Percentiles rank a stretch among this genome's conserved stretches.
Evolutionary conservation across 768 basidiomycete species (phyloP).

Genomic region (Tulasnella sp.): DNA sequence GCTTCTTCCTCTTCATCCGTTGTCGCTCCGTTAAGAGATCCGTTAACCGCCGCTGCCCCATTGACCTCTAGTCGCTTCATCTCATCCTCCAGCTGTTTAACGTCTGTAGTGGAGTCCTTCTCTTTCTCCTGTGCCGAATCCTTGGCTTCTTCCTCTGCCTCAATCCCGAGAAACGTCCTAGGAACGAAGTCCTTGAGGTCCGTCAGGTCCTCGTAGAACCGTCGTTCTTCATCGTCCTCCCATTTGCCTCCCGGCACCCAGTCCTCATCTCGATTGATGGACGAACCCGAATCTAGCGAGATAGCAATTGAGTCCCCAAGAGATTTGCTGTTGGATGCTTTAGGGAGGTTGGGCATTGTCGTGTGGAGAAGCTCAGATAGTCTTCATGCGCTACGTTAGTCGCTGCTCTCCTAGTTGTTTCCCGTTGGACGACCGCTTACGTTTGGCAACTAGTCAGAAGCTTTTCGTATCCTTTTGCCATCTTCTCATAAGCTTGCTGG

Average conservation of each 20-base stretch:
- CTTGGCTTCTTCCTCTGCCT: conserved; percentile 24
- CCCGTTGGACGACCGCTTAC: conserved; percentile 44
- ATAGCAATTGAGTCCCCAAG: conserved; percentile 59
- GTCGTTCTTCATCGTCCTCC: conserved; percentile 95
- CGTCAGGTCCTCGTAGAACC: conserved; percentile 87
- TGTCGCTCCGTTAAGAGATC: conserved; percentile 19
- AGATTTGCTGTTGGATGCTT: conserved; percentile 63
- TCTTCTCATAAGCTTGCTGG: conserved; percentile 97
- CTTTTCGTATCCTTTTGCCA: conserved; percentile 94
- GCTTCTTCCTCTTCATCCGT: conserved; percentile 30
- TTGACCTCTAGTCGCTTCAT: conserved; percentile 40
- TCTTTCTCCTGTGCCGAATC: conserved; percentile 34
- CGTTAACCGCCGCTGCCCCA: conserved; percentile 16
- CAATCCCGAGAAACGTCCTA: conserved; percentile 71
- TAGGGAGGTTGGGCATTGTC: conserved; percentile 74
- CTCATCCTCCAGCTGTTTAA: conserved; percentile 69
- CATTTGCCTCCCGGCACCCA: conserved; percentile 68
- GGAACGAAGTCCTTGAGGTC: conserved; percentile 92
- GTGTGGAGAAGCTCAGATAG: conserved; percentile 87
- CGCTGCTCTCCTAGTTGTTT: background rate
- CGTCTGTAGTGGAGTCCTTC: conserved; percentile 48
- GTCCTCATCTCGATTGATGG: conserved; percentile 56
- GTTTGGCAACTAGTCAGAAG: conserved; percentile 80
- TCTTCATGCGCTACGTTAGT: conserved; percentile 34
- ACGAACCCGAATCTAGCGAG: conserved; percentile 38